phyloP scores from a whole-genome alignment of 108 stramenopile genomes.

The Fistulifera solaris region DNA sequence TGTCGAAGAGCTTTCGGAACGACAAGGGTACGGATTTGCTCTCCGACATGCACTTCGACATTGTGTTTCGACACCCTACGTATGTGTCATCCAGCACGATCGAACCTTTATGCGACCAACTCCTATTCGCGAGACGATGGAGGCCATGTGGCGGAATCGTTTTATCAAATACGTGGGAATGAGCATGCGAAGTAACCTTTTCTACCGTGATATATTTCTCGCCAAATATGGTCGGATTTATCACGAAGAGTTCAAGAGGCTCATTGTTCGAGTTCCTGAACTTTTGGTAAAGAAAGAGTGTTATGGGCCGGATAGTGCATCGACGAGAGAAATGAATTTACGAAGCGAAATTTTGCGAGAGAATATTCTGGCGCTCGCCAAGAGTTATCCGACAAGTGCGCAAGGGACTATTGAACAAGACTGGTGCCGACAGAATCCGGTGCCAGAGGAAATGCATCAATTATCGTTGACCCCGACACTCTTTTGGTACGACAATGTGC shows the following conservation, averaged over 20 bases:
- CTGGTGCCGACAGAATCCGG: conserved; percentile 15
- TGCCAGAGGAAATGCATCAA: conserved; percentile 31
- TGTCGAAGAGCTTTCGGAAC: conserved; percentile 54
- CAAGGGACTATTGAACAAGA: conserved; percentile 2
- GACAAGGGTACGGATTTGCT: conserved; percentile 85
- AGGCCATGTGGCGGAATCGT: conserved; percentile 49
- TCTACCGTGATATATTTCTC: conserved; percentile 62
- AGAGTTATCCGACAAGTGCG: conserved; percentile 40
- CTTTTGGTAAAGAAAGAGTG: conserved; percentile 29
- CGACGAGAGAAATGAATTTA: conserved; percentile 26
- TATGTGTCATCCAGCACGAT: conserved; percentile 87
- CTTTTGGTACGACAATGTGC: conserved; percentile 87
- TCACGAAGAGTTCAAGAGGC: conserved; percentile 31
- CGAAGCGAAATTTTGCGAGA: conserved; percentile 25
- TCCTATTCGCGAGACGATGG: conserved; percentile 43
- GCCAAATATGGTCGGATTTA: conserved; percentile 57
- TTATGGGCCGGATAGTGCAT: conserved; percentile 53
- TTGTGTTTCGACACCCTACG: conserved; percentile 58
- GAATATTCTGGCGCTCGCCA: conserved; percentile 26
- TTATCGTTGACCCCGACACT: conserved; percentile 68
- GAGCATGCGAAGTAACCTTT: conserved; percentile 66
- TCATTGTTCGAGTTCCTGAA: conserved; percentile 55
- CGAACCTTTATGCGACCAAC: conserved; percentile 77
- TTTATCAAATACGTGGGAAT: conserved; percentile 63
- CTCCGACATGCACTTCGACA: conserved; percentile 58